Percentiles rank a stretch among this genome's conserved stretches.
Evolutionary conservation across 1,139 yeast species (phyloP).

Genomic region (Geotrichum siamense): DNA sequence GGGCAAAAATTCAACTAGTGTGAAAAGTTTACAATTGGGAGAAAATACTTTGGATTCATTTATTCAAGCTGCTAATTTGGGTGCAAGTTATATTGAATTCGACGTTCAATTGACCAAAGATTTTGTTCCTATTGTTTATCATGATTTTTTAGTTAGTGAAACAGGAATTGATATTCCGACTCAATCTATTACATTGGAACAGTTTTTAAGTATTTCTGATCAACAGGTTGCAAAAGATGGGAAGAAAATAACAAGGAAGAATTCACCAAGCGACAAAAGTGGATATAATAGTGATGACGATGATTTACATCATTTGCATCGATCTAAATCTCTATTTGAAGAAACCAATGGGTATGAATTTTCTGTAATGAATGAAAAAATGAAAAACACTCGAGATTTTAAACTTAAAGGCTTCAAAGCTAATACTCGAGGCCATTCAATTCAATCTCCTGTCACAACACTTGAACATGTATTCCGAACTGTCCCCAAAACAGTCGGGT

Average conservation of each 20-base stretch:
- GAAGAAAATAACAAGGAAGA: background rate
- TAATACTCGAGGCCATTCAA: constrained; percentile 78
- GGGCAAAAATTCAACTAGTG: constrained; percentile 67
- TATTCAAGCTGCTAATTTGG: constrained; percentile 93
- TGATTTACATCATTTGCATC: constrained; percentile 13
- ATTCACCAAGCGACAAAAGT: constrained; percentile 17
- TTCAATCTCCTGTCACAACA: constrained; percentile 89
- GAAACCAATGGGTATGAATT: constrained; percentile 13
- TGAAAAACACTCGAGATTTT: constrained; percentile 83
- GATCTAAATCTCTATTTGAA: constrained; percentile 27
- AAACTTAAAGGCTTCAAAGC: constrained; percentile 86
- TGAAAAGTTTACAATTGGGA: constrained; percentile 81
- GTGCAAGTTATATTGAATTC: constrained; percentile 71
- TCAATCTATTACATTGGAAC: constrained; percentile 88
- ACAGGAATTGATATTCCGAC: constrained; percentile 95
- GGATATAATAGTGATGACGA: constrained; percentile 18
- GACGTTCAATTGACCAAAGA: constrained; percentile 97
- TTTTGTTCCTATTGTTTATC: constrained; percentile 85
- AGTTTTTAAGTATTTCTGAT: constrained; percentile 51
- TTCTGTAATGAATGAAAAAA: constrained; percentile 48
- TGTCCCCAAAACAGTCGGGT: constrained; percentile 78
- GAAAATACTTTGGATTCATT: constrained; percentile 94
- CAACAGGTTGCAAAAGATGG: constrained; percentile 16
- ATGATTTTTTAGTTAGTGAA: constrained; percentile 91
- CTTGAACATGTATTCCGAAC: constrained; percentile 75